Conservation (phyloP, 345 rosid genomes). For the Brassica carinata region DNA sequence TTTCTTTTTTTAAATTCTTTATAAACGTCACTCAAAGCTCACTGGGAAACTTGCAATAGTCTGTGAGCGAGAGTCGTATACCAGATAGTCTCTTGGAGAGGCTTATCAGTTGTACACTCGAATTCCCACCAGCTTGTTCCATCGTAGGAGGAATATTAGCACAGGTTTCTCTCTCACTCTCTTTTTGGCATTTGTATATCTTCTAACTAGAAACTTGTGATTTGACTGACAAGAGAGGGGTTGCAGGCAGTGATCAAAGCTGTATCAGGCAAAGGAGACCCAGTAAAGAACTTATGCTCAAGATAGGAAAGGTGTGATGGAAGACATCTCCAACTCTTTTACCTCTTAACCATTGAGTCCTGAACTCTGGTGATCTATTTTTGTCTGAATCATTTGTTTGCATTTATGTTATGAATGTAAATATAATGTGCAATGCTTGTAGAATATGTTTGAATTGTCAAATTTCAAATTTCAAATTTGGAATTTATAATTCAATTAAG, state of each 20-base stretch:
- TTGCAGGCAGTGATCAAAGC: constrained; percentile 89
- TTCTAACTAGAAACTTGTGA: neutral
- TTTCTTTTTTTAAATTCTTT: neutral
- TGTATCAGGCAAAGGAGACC: constrained; percentile 86
- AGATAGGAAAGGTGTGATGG: constrained; percentile 88
- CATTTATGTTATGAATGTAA: neutral
- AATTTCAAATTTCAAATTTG: too few species aligned
- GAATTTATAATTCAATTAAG: too few species aligned
- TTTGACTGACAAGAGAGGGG: neutral
- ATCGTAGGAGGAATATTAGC: constrained; percentile 90
- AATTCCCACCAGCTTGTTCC: constrained; percentile 93
- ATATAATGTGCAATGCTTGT: too few species aligned
- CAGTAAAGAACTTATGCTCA: constrained; percentile 84
- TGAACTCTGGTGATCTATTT: neutral
- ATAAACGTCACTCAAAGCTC: neutral
- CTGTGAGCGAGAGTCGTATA: constrained; percentile 57
- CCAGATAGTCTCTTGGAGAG: constrained; percentile 75
- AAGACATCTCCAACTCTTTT: constrained; percentile 60
- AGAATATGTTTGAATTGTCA: too few species aligned
- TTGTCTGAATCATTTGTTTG: neutral
- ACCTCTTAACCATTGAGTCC: constrained; percentile 29
- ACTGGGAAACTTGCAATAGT: constrained; percentile 44
- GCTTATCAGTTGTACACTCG: constrained; percentile 50
- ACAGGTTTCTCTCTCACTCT: constrained; percentile 56
- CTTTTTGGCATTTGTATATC: neutral